These are phyloP conservation scores for Chaetomium fimeti DNA, from an alignment of 495 filamentous ascomycete species.

Conservation along the genomic window DNA sequence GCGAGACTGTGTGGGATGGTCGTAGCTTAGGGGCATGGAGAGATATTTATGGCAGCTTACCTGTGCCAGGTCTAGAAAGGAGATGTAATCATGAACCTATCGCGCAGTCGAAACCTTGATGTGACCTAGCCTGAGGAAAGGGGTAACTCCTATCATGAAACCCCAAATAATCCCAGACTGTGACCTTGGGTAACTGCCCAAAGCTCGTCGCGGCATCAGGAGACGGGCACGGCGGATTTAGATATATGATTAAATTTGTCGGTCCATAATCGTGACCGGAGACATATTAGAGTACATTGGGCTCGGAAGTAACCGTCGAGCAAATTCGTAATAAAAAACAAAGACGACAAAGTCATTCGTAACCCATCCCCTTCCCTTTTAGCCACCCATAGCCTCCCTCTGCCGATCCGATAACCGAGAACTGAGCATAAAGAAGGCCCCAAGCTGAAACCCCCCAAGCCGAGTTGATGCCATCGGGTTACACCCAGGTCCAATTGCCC, in stretches of 20 bases:
- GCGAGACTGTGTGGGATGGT: too few species aligned
- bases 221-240: not conserved
- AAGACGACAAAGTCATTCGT: not conserved
- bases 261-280: not conserved
- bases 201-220: too few species aligned
- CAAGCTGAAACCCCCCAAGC: not conserved
- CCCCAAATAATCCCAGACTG: too few species aligned
- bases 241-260: not conserved
- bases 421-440: not conserved
- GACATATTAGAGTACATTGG: slow-evolving; percentile 1
- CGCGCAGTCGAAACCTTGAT: too few species aligned
- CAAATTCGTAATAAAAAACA: not conserved
- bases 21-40: too few species aligned
- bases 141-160: too few species aligned
- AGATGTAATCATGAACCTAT: too few species aligned
- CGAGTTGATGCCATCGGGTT: not conserved
- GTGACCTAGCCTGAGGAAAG: too few species aligned
- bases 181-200: too few species aligned
- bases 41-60: too few species aligned
- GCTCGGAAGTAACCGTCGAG: not conserved
- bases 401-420: not conserved
- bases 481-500: too few species aligned
- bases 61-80: too few species aligned
- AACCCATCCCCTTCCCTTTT: not conserved
- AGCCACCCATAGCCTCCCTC: not conserved